Percentiles rank a stretch among this genome's conserved stretches.
Evolutionary conservation across 257 asterid species (phyloP).

Genomic region (Vinca minor): DNA sequence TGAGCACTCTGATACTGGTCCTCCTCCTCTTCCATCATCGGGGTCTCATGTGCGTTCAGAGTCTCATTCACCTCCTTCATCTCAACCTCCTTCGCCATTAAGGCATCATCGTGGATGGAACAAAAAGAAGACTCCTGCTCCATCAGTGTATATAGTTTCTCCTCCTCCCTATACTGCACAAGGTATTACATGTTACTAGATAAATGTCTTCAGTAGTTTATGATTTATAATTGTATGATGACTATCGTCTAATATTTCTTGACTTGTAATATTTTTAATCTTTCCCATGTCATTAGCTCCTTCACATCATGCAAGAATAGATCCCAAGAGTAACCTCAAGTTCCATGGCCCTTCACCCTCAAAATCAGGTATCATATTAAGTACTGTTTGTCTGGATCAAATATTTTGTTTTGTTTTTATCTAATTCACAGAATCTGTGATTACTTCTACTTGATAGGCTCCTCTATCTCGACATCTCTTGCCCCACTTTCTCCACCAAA

Average conservation of each 20-base stretch:
- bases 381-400: background rate
- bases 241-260: slow-evolving; percentile 8
- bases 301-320: slow-evolving; percentile 20
- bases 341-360: slow-evolving; percentile 30
- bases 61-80: slow-evolving; percentile 28
- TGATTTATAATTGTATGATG: slow-evolving; percentile 6
- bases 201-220: slow-evolving; percentile 15
- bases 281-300: slow-evolving; percentile 20
- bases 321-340: slow-evolving; percentile 22
- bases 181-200: slow-evolving; percentile 33
- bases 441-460: slow-evolving; percentile 29
- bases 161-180: slow-evolving; percentile 40
- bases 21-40: slow-evolving; percentile 43
- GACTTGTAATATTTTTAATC: slow-evolving; percentile 13
- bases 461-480: slow-evolving; percentile 27
- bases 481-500: slow-evolving; percentile 25
- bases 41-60: slow-evolving; percentile 26
- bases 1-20: slow-evolving; percentile 28
- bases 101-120: slow-evolving; percentile 29
- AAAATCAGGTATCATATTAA: slow-evolving; percentile 24
- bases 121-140: slow-evolving; percentile 41
- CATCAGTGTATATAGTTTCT: slow-evolving; percentile 24
- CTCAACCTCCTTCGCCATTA: slow-evolving; percentile 21
- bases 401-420: slow-evolving; percentile 6
- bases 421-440: slow-evolving; percentile 4